A percentile compares a stretch with the other conserved stretches of the same genome.
Conservation (phyloP, 495 filamentous ascomycete species). For the Penicillium verhagenii region DNA sequence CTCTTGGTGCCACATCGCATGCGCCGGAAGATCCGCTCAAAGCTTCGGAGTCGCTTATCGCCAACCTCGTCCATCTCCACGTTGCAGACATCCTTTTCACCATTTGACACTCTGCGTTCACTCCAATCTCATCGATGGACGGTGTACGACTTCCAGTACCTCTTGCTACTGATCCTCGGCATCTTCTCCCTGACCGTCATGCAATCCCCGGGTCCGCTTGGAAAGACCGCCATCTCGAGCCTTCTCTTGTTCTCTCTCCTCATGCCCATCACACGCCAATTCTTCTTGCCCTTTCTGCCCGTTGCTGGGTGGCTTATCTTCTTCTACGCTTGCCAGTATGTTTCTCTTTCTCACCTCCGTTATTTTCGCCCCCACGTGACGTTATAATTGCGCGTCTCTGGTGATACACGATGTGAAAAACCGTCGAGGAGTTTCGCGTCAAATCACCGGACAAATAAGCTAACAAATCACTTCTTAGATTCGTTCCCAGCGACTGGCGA, state of each 20-base stretch:
- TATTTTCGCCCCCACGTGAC: conserved; percentile 9
- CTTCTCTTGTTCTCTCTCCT: conserved; percentile 68
- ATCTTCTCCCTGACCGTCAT: conserved; percentile 82
- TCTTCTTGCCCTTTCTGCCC: conserved; percentile 83
- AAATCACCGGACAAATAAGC: background rate
- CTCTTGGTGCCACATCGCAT: conserved; percentile 65
- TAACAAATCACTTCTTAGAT: conserved; percentile 49
- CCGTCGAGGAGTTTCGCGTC: background rate
- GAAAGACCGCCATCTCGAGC: conserved; percentile 67
- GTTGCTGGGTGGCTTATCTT: conserved; percentile 82
- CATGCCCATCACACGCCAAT: conserved; percentile 85
- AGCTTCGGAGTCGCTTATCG: conserved; percentile 68
- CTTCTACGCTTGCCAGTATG: conserved; percentile 89
- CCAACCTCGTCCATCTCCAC: conserved; percentile 69
- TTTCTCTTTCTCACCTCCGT: conserved; percentile 14
- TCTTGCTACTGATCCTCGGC: conserved; percentile 66
- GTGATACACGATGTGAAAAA: background rate
- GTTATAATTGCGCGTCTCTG: background rate
- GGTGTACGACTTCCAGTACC: conserved; percentile 81
- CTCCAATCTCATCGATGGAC: conserved; percentile 79
- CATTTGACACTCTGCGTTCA: conserved; percentile 66
- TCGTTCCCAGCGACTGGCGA: conserved; percentile 80
- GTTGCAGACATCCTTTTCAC: conserved; percentile 79
- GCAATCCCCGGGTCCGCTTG: conserved; percentile 66
- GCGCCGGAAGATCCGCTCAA: conserved; percentile 70